Base-by-base conservation (phyloP, 2,329 filamentous ascomycete species). In the Beauveria rudraprayagi region DNA sequence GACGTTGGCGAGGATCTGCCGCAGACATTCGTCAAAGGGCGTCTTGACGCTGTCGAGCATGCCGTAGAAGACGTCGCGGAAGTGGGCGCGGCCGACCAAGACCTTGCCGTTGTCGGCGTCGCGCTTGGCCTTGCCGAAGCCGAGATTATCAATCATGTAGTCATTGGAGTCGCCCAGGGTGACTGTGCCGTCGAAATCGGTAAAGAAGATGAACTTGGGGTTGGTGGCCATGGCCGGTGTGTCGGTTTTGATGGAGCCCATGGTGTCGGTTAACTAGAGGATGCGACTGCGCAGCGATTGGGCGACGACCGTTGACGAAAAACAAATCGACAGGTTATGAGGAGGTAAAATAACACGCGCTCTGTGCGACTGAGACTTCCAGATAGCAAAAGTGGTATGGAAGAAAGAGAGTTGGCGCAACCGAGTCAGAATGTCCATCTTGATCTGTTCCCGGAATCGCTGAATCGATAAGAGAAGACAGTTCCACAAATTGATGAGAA, bases 151-250 rank as follows among this genome's bases (percentile, higher is more conserved):
- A 62, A 92, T 97, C 85, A 93, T 79, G 74, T 75, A 83, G 75
- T 85, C 83, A 71, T 87, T 88, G 72, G 79, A 83, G 75, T 87
- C 85, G 69, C 83, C 78, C 60, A 80, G 82, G 54, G 93, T 97
- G 72, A 97, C 93, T 59, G 92, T 97, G 70, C 94, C 94, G 76
- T 99, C 94, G 72, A 97, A 97, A 78, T 99, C 94, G 67, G 92
- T 96, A 80, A 97, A 97, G 83, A 99, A 97, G 80, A 99, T 92
- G 79, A 91, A 90, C 77, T 91, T 89, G 56, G 92, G 92, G 72
- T 89, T 86, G 62, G 80, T 85, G 69, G 78, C 78, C 73, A 87
- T 76, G 50, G 84, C 84, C 61, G 84, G 83, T 28, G 84, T 81
- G 53, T 77, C 72, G 61, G 68, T 71, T 48, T 69, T 63, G 28